Base-by-base conservation (phyloP, 441 rosid species). In the Viola pubescens region DNA sequence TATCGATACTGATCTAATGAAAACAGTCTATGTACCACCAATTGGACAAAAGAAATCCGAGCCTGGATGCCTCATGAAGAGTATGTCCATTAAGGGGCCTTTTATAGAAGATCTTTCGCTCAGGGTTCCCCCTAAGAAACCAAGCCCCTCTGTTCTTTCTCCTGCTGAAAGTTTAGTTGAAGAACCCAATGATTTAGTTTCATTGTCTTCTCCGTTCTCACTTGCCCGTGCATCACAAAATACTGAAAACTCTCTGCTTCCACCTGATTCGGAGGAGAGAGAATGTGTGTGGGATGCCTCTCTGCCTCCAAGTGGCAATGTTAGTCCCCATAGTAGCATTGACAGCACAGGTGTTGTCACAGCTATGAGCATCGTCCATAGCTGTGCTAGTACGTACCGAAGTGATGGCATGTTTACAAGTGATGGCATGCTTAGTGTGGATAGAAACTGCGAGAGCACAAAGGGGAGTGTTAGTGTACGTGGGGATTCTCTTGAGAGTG, bases 201-300 rank as follows among this genome's bases (percentile, higher is more conserved):
- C 68, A 47, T 52, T 70, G 40, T 64, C 81, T 62, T 79, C 86
- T 54, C 84, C 88, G 4, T 87, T 85, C 63, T 67, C 81, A 47
- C 49, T 69, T 74, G 75, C 81, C 59, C 81, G 81, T 40, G 81
- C 75, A 49, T 86, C 88, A 1, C 87, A 81, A 52, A 84, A 87
- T 69, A 77, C 81, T 4, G 94, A 84, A 13, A 82, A 56, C 68
- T 77, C 81, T 62, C 76, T 73, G 68, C 75, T 76, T 70, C 84
- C 80, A 26, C 77, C 61, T 34, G 92, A 81, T 73, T 75, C 88
- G 37, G 86, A 85, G 48, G 98, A 85, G 62, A 89, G 82, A 58
- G 98, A 91, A 75, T 88, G 96, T 65, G 88, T 91, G 42, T 91
- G 97, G 98, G 97, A 89, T 72, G 83, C 91, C 70, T 91, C 96